Percentiles rank a stretch among this genome's conserved stretches.
phyloP scores from a whole-genome alignment of 2,329 filamentous ascomycete genomes.

The Colletotrichum orchidophilum region DNA sequence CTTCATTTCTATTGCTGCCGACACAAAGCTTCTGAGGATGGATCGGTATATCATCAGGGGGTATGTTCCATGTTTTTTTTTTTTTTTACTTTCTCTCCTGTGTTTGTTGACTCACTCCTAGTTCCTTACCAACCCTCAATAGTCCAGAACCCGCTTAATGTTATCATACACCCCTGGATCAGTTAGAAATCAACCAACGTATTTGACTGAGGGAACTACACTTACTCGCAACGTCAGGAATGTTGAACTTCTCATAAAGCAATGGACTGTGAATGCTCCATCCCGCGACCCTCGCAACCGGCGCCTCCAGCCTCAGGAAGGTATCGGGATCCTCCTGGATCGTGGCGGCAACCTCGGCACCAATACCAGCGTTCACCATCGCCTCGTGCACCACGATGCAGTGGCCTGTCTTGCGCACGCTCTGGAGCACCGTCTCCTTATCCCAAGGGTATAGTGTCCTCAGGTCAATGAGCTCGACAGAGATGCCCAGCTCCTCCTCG shows the following conservation, averaged over 20 bases:
- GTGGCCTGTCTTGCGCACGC: slow-evolving; percentile 86
- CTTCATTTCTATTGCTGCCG: not conserved
- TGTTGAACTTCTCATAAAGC: slow-evolving; percentile 80
- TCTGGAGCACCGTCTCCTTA: slow-evolving; percentile 79
- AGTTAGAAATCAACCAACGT: slow-evolving; percentile 40
- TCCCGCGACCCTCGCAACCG: slow-evolving; percentile 85
- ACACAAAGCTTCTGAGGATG: not conserved
- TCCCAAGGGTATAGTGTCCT: slow-evolving; percentile 95
- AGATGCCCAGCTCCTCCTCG: slow-evolving; percentile 78
- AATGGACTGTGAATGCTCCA: slow-evolving; percentile 88
- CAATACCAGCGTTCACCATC: slow-evolving; percentile 89
- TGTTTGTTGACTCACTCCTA: too few relatives aligned
- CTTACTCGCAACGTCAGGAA: slow-evolving; percentile 89
- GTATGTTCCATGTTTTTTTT: slow-evolving; percentile 17
- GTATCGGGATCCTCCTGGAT: slow-evolving; percentile 82
- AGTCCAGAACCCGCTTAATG: slow-evolving; percentile 73
- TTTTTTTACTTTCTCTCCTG: not conserved
- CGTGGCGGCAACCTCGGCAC: slow-evolving; percentile 87
- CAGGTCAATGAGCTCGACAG: slow-evolving; percentile 86
- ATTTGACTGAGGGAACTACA: slow-evolving; percentile 39
- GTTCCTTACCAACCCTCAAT: slow-evolving; percentile 51
- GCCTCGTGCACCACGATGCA: slow-evolving; percentile 92
- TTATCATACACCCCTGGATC: slow-evolving; percentile 73
- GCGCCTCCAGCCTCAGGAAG: slow-evolving; percentile 85
- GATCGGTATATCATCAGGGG: not conserved